Conservation (phyloP, 306 rosid genomes). For the Nissolia schottii region DNA sequence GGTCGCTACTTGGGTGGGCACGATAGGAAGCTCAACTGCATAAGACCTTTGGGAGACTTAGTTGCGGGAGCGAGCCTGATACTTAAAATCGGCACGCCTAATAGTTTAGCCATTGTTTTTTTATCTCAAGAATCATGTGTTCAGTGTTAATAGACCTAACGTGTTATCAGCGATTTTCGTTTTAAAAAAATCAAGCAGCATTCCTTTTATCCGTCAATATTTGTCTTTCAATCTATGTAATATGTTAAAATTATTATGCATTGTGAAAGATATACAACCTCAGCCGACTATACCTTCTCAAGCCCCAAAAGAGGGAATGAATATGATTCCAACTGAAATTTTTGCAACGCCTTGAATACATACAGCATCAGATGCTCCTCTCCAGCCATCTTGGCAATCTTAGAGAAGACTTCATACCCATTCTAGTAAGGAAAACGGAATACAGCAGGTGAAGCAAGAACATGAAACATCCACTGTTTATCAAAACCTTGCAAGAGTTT, state of each 20-base stretch:
- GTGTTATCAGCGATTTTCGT: too few species aligned
- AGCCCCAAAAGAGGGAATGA: background rate
- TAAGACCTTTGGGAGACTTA: too few species aligned
- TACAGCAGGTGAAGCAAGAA: constrained; percentile 86
- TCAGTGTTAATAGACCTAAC: too few species aligned
- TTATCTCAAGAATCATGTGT: too few species aligned
- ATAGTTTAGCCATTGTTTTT: too few species aligned
- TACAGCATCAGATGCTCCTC: constrained; percentile 47
- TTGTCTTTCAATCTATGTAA: background rate
- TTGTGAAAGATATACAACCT: constrained; percentile 16
- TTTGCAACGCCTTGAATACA: background rate
- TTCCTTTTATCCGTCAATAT: background rate
- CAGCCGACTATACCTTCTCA: background rate
- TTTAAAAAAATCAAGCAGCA: background rate
- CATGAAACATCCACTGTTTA: constrained; percentile 71
- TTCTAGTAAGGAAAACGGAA: constrained; percentile 74
- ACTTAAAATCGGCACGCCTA: too few species aligned
- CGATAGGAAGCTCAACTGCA: too few species aligned
- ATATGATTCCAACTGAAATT: background rate
- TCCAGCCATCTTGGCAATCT: constrained; percentile 90
- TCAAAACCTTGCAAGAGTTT: constrained; percentile 49
- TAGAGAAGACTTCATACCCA: constrained; percentile 82
- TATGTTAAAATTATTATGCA: background rate
- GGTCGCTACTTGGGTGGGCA: too few species aligned
- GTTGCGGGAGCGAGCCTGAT: too few species aligned